phyloP scores from a whole-genome alignment of 2,329 filamentous ascomycete species.

The Emmonsiellopsis sp. region DNA sequence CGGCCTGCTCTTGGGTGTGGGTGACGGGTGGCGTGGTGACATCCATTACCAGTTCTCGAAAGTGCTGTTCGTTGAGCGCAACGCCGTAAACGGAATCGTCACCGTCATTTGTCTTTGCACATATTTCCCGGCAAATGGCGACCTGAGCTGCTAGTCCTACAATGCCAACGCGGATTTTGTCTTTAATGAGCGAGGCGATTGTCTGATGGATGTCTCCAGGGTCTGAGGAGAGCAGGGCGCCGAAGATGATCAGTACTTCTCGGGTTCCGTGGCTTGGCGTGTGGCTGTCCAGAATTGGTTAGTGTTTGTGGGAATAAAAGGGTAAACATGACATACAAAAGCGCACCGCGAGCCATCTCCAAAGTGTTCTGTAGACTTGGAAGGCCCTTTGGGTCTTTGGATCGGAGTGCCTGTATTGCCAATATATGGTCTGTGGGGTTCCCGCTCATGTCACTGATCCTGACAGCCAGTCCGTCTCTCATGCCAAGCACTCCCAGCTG shows the following conservation, averaged over 20 bases:
- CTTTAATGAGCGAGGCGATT: constrained; percentile 65
- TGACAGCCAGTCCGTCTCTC: constrained; percentile 79
- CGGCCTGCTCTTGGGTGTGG: constrained; percentile 32
- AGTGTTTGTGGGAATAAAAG: neutral
- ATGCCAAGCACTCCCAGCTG: constrained; percentile 89
- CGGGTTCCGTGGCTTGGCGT: constrained; percentile 87
- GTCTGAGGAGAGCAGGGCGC: constrained; percentile 80
- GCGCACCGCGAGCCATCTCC: constrained; percentile 82
- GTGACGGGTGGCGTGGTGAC: constrained; percentile 69
- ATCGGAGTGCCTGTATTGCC: constrained; percentile 58
- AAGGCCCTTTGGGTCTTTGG: constrained; percentile 62
- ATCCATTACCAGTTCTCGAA: constrained; percentile 77
- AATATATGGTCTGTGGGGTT: constrained; percentile 84
- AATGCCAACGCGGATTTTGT: constrained; percentile 79
- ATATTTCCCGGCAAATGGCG: constrained; percentile 84
- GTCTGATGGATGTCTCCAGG: constrained; percentile 94
- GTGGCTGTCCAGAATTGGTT: constrained; percentile 46
- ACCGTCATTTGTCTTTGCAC: constrained; percentile 75
- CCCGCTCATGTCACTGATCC: constrained; percentile 81
- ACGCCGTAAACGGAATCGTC: constrained; percentile 66
- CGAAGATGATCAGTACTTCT: constrained; percentile 86
- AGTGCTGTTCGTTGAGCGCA: constrained; percentile 78
- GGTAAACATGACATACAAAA: constrained; percentile 53
- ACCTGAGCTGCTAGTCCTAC: constrained; percentile 88
- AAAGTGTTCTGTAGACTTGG: constrained; percentile 88